phyloP scores from a whole-genome alignment of 176 grass and related monocot genomes.

The Zoysia pacifica region DNA sequence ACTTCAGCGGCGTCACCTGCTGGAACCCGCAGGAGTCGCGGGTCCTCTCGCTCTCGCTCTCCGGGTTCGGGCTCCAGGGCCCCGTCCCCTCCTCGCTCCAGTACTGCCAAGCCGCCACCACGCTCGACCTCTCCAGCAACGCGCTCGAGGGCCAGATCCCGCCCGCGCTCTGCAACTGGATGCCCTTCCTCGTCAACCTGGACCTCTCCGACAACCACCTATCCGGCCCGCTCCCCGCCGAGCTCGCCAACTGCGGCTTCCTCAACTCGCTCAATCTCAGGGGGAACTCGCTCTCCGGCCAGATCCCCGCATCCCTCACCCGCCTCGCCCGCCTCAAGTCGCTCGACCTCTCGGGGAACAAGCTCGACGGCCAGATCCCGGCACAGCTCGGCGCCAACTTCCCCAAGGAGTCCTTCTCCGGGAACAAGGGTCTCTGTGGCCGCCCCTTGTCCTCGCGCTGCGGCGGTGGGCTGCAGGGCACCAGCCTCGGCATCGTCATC shows the following conservation, averaged over 20 bases:
- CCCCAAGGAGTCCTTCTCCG: constrained; percentile 41
- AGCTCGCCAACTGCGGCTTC: constrained; percentile 72
- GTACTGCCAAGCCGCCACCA: constrained; percentile 62
- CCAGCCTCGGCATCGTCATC: constrained; percentile 67
- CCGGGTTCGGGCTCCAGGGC: constrained; percentile 60
- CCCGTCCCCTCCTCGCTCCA: constrained; percentile 56
- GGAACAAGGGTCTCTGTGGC: constrained; percentile 71
- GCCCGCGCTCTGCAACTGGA: constrained; percentile 71
- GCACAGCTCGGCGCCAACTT: constrained; percentile 50
- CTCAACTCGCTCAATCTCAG: constrained; percentile 72
- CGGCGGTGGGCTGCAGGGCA: constrained; percentile 36
- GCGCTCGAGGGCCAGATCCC: constrained; percentile 47
- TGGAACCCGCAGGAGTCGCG: constrained; percentile 84
- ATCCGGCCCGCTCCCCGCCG: constrained; percentile 61
- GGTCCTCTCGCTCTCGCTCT: constrained; percentile 55
- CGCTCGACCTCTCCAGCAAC: constrained; percentile 77
- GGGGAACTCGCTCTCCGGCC: constrained; percentile 60
- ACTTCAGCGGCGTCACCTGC: constrained; percentile 59
- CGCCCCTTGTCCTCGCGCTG: constrained; percentile 51
- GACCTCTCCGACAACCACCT: constrained; percentile 75
- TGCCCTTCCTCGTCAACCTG: constrained; percentile 65
- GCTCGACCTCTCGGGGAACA: constrained; percentile 76
- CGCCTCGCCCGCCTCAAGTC: constrained; percentile 66
- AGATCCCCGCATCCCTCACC: constrained; percentile 67
- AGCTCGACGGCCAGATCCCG: constrained; percentile 67